Base-by-base conservation (phyloP, 2,329 filamentous ascomycete genomes). In the Xylaria multiplex region DNA sequence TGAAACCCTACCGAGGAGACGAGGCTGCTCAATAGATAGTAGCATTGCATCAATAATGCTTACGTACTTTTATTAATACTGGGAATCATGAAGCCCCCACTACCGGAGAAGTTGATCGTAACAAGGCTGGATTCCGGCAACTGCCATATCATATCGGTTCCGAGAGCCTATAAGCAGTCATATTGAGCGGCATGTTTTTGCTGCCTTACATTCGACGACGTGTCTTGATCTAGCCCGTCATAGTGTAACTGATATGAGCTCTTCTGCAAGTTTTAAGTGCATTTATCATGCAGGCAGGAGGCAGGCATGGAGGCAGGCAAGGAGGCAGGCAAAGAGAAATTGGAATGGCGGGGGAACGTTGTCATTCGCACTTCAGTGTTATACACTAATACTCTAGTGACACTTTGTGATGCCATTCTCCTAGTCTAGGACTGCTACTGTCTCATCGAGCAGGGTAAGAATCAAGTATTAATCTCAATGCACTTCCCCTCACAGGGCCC, bases 1-100 rank as follows among this genome's bases (percentile, higher is more conserved):
- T n/a, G n/a, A n/a, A n/a, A n/a, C n/a, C 48, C 35, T 52, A 37
- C 40, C 54, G 30, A 42, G 14, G 27, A 14, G 52, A 45, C 37
- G 16, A 59, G 55, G 49, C 59, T 50, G 16, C 48, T 32, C 27
- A 19, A 35, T 49, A 30, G 3, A n/a, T 24, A 40, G 40, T 16
- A 37, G 27, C 22, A 58, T 57, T 42, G 16, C 30, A 22, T 45
- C 9, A 22, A 13, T 35, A 14, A 14, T 35, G 6, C 48, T 16
- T 37, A 14, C 42, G 8, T 42, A 16, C 22, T 24, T 6, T 5
- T 37, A n/a, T 49, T 35, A 35, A 59, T 58, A 59, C 49, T 22
- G 50, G 37, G 54, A 43, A 35, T 46, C 50, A 62, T 16, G 13
- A 53, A 43, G 66, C 62, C 58, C 59, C 65, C 62, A 57, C 65